A percentile compares a stretch with the other conserved stretches of the same genome.
Evolutionary conservation across 345 rosid species (phyloP).

Genomic region (Cardamine occulta): DNA sequence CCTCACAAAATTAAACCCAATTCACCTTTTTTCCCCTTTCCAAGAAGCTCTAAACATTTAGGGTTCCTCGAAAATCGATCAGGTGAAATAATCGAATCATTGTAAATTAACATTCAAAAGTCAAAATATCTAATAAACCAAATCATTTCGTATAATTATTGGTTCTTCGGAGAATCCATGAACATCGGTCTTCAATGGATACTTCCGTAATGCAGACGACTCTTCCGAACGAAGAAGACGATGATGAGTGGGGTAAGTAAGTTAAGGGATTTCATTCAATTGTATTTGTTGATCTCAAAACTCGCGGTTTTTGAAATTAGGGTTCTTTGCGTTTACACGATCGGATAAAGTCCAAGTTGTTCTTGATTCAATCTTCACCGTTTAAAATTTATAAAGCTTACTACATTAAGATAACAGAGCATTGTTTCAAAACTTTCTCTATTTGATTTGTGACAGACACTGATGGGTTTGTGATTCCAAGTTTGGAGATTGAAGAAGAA

Average conservation of each 20-base stretch:
- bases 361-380: constrained; percentile 8
- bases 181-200: constrained; percentile 76
- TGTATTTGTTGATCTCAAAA: constrained; percentile 1
- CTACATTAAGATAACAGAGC: neutral
- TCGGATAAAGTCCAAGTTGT: neutral
- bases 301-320: neutral
- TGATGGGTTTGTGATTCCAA: constrained; percentile 96
- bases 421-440: constrained; percentile 3
- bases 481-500: constrained; percentile 64
- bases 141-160: neutral
- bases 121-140: constrained; percentile 11
- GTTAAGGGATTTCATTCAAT: neutral
- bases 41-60: constrained; percentile 5
- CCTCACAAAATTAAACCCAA: neutral
- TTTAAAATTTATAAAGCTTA: neutral
- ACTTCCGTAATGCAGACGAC: constrained; percentile 53
- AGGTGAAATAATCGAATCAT: neutral
- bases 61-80: constrained; percentile 13
- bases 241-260: constrained; percentile 94
- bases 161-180: constrained; percentile 57
- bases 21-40: too few relatives aligned
- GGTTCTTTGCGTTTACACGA: constrained; percentile 4
- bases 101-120: constrained; percentile 18
- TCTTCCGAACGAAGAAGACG: constrained; percentile 62
- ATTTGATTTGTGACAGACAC: constrained; percentile 58